phyloP scores from a whole-genome alignment of 768 basidiomycete species.

The Punctularia strigosozonata region DNA sequence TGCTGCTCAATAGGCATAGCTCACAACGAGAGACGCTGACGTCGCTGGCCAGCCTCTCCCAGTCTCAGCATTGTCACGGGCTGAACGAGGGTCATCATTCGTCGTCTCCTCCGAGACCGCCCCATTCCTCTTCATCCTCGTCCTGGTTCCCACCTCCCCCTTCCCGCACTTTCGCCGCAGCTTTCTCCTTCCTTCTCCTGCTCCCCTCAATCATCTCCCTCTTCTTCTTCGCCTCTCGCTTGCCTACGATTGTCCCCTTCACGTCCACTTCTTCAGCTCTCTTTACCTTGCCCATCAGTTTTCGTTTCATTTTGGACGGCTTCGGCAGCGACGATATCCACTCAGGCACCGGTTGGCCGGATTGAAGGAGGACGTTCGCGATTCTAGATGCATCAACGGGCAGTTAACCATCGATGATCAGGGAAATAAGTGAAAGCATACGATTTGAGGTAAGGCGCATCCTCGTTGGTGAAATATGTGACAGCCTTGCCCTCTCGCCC shows the following conservation, averaged over 20 bases:
- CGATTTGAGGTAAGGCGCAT: constrained; percentile 87
- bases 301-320: constrained; percentile 82
- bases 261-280: constrained; percentile 65
- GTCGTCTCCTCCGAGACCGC: constrained; percentile 3
- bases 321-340: constrained; percentile 95
- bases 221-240: constrained; percentile 61
- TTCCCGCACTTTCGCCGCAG: constrained; percentile 59
- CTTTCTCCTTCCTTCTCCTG: constrained; percentile 59
- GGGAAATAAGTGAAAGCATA: constrained; percentile 20
- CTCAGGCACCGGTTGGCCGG: constrained; percentile 82
- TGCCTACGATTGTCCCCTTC: constrained; percentile 57
- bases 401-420: constrained; percentile 2
- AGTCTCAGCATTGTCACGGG: too few relatives aligned
- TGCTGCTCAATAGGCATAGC: too few relatives aligned
- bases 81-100: too few relatives aligned
- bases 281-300: constrained; percentile 75
- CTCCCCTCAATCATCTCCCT: constrained; percentile 30
- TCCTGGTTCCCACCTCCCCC: constrained; percentile 19
- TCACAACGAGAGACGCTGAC: too few relatives aligned
- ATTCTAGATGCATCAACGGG: constrained; percentile 38
- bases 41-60: too few relatives aligned
- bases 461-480: constrained; percentile 93
- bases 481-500: constrained; percentile 87
- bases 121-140: constrained; percentile 4
- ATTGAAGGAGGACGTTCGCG: constrained; percentile 90